A percentile compares a stretch with the other conserved stretches of the same genome.
Evolutionary conservation across 163 green algal genomes (phyloP).

Genomic region (Chloroidium sp.): DNA sequence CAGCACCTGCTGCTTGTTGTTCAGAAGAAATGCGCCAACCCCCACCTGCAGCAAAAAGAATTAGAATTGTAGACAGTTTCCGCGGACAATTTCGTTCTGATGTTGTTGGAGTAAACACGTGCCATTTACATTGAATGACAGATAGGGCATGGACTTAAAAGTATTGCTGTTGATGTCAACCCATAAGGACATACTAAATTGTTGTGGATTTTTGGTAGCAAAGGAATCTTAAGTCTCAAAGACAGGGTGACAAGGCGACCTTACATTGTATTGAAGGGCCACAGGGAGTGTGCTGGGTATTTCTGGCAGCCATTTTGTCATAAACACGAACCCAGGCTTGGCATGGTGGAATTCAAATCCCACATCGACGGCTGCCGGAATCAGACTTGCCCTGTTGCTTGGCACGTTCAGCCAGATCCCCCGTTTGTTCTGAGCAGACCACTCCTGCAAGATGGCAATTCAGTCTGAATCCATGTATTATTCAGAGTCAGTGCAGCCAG

Average conservation of each 20-base stretch:
- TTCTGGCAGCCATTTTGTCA: slow-evolving; percentile 64
- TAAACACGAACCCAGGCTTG: slow-evolving; percentile 57
- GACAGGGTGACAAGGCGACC: neutral
- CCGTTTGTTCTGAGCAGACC: neutral
- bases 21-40: slow-evolving; percentile 70
- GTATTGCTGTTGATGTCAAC: no score
- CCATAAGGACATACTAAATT: no score
- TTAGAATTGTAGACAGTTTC: neutral
- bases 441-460: neutral
- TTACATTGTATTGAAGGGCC: slow-evolving; percentile 64
- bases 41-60: slow-evolving; percentile 43
- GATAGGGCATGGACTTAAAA: neutral
- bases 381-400: slow-evolving; percentile 15
- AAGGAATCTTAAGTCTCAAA: no score
- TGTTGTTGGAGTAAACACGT: no score
- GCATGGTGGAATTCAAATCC: slow-evolving; percentile 60
- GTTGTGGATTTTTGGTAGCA: no score
- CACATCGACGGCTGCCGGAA: slow-evolving; percentile 30
- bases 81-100: neutral
- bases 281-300: slow-evolving; percentile 52
- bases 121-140: neutral
- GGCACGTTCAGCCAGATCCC: slow-evolving; percentile 55
- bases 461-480: no score
- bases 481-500: no score
- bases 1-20: slow-evolving; percentile 52